phyloP scores from a whole-genome alignment of 2,329 filamentous ascomycete species.

The Alternaria brassicae region DNA sequence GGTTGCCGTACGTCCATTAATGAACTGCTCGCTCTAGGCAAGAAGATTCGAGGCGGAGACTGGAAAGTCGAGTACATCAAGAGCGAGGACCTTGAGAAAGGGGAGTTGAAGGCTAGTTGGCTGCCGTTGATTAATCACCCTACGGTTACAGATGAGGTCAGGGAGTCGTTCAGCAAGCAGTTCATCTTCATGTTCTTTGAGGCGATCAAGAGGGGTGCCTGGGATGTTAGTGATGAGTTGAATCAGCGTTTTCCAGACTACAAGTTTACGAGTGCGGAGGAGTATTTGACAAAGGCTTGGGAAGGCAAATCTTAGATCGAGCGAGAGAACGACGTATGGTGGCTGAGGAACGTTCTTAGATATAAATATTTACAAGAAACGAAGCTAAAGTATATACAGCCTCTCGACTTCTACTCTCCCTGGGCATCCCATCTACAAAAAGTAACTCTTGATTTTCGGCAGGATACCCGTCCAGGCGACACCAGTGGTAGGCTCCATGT shows the following conservation, averaged over 20 bases:
- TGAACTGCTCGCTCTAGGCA: slow-evolving; percentile 39
- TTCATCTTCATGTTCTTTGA: slow-evolving; percentile 55
- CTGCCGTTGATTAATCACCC: slow-evolving; percentile 43
- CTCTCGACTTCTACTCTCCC: not conserved
- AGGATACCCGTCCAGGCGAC: slow-evolving; percentile 50
- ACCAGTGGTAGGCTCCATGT: slow-evolving; percentile 59
- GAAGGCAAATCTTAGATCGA: slow-evolving; percentile 42
- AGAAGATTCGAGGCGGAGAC: slow-evolving; percentile 40
- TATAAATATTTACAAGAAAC: not conserved
- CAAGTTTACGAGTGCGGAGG: slow-evolving; percentile 52
- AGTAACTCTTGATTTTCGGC: slow-evolving; percentile 48
- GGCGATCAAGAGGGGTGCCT: slow-evolving; percentile 53
- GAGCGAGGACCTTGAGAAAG: slow-evolving; percentile 57
- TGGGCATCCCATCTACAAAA: slow-evolving; percentile 20
- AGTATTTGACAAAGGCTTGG: slow-evolving; percentile 55
- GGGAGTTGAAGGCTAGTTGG: slow-evolving; percentile 53
- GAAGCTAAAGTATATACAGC: slow-evolving; percentile 17
- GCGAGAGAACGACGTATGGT: not conserved
- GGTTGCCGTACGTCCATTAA: slow-evolving; percentile 35
- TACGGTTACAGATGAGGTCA: slow-evolving; percentile 47
- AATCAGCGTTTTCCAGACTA: slow-evolving; percentile 57
- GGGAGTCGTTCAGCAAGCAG: slow-evolving; percentile 43
- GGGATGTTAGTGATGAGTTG: slow-evolving; percentile 55
- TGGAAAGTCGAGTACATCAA: slow-evolving; percentile 56
- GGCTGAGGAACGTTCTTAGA: not conserved